Conservation (phyloP, 345 rosid species). For the Citrus medica region DNA sequence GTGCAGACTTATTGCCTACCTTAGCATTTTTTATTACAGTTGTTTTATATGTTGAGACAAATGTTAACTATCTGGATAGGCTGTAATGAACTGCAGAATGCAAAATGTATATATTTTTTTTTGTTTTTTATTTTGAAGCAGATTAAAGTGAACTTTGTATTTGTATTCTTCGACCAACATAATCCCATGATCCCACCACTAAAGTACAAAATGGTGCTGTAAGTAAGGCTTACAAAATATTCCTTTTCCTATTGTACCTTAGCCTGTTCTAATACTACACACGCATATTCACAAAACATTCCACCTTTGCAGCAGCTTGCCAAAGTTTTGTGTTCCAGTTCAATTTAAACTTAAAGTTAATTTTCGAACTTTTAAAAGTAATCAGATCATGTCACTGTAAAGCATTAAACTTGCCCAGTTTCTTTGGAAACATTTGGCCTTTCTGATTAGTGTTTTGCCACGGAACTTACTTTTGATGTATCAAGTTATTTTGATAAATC, state of each 20-base stretch:
- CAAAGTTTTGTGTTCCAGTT: too few species aligned
- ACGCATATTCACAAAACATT: not conserved
- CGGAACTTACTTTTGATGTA: not conserved
- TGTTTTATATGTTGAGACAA: not conserved
- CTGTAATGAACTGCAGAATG: not conserved
- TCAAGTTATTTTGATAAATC: not conserved
- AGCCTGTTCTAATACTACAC: not conserved
- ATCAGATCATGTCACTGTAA: not conserved
- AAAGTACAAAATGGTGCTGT: not conserved
- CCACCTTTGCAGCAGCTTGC: not conserved
- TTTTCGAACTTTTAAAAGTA: too few species aligned
- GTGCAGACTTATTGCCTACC: not conserved
- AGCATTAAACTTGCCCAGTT: not conserved
- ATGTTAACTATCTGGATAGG: not conserved
- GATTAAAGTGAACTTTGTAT: not conserved
- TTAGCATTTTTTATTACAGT: not conserved
- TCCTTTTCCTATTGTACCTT: not conserved
- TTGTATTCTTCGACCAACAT: not conserved
- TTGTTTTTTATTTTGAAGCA: not conserved
- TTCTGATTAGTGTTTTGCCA: not conserved
- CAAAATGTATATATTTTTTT: too few species aligned
- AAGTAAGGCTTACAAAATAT: not conserved
- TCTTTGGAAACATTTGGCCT: not conserved
- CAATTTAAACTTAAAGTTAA: too few species aligned
- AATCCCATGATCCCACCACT: not conserved